These are phyloP conservation scores for Umbelopsis ramanniana DNA, from an alignment of 192 early-diverging fungal genomes.

Conservation along the genomic window DNA sequence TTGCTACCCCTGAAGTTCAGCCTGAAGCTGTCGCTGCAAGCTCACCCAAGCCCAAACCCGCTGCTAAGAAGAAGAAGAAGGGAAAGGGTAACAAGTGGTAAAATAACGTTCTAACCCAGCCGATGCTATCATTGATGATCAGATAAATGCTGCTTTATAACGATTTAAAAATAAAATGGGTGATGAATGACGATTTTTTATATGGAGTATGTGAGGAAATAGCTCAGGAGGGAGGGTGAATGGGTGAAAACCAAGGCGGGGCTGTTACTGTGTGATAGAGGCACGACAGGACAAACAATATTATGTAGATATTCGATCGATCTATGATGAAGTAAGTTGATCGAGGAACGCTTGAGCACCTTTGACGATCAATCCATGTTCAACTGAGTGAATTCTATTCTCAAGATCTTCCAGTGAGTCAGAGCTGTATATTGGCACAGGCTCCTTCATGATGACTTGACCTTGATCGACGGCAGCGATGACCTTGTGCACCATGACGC, in stretches of 20 bases:
- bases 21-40: slow-evolving; percentile 30
- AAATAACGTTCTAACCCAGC: no score
- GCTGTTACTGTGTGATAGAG: no score
- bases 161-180: background rate
- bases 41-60: slow-evolving; percentile 20
- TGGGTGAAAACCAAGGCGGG: no score
- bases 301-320: background rate
- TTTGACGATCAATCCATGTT: slow-evolving; percentile 88
- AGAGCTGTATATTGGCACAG: slow-evolving; percentile 73
- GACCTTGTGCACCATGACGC: slow-evolving; percentile 94
- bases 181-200: background rate
- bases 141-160: no score
- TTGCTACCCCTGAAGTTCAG: slow-evolving; percentile 17
- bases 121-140: no score
- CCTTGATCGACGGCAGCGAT: slow-evolving; percentile 97
- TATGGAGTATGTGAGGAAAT: background rate
- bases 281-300: no score
- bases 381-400: slow-evolving; percentile 84
- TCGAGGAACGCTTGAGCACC: slow-evolving; percentile 63
- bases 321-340: slow-evolving; percentile 27
- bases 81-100: slow-evolving; percentile 46
- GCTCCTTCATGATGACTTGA: slow-evolving; percentile 79
- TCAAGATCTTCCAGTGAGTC: slow-evolving; percentile 88
- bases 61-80: slow-evolving; percentile 50
- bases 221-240: no score